A percentile compares a stretch with the other conserved stretches of the same genome.
phyloP scores from a whole-genome alignment of 805 yeast species.

The Wickerhamiella galacta region DNA sequence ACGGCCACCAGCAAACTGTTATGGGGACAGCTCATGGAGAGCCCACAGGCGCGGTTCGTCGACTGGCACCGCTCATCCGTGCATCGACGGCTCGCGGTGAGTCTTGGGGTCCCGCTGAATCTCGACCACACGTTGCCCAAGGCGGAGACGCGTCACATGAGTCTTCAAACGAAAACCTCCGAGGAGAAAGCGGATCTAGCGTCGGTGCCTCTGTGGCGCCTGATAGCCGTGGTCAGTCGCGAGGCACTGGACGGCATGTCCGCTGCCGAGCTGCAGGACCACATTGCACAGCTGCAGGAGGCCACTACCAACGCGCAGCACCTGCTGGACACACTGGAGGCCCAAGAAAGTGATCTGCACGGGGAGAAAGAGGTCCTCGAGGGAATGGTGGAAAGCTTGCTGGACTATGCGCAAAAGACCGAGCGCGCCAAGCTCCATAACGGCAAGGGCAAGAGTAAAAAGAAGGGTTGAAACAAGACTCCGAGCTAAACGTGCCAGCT shows the following conservation, averaged over 20 bases:
- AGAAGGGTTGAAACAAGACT: not conserved
- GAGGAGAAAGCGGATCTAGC: slow-evolving; percentile 6
- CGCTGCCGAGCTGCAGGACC: slow-evolving; percentile 24
- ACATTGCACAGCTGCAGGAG: slow-evolving; percentile 21
- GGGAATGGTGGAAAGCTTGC: slow-evolving; percentile 72
- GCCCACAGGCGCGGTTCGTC: slow-evolving; percentile 37
- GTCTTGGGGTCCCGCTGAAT: slow-evolving; percentile 59
- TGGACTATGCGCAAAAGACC: slow-evolving; percentile 63
- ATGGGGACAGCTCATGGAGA: slow-evolving; percentile 31
- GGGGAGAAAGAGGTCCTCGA: slow-evolving; percentile 66
- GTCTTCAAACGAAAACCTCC: slow-evolving; percentile 12
- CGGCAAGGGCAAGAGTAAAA: slow-evolving; percentile 6
- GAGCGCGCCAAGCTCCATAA: slow-evolving; percentile 10
- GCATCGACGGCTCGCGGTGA: slow-evolving; percentile 43
- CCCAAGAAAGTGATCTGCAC: slow-evolving; percentile 31
- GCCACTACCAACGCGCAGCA: slow-evolving; percentile 26
- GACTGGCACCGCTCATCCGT: slow-evolving; percentile 57
- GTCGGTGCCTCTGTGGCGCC: slow-evolving; percentile 18
- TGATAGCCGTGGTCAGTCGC: slow-evolving; percentile 21
- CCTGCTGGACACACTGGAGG: slow-evolving; percentile 34
- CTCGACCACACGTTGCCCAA: slow-evolving; percentile 37
- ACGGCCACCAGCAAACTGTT: slow-evolving; percentile 19
- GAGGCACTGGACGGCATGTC: slow-evolving; percentile 24
- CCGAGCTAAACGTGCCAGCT: not conserved
- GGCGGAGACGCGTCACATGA: slow-evolving; percentile 9